Percentiles rank a stretch among this genome's conserved stretches.
Conservation (phyloP, 148 eudicot species). For the Vaccinium darrowii region DNA sequence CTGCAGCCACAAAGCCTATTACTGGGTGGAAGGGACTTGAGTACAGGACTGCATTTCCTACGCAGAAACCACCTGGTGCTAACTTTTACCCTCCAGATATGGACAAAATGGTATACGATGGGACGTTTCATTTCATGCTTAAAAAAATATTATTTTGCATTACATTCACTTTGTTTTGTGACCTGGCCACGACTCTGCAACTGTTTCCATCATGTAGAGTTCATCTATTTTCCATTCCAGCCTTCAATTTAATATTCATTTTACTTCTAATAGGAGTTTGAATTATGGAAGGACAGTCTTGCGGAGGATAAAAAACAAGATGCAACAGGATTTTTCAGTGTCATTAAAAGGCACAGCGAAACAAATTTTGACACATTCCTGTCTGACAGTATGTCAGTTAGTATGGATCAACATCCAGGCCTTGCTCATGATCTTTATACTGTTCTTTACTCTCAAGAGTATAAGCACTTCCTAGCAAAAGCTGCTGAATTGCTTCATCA, state of each 20-base stretch:
- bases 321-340: constrained; percentile 82
- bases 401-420: constrained; percentile 19
- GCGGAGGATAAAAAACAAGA: constrained; percentile 64
- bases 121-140: constrained; percentile 8
- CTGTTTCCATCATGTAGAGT: not conserved
- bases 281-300: constrained; percentile 76
- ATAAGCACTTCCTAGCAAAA: constrained; percentile 47
- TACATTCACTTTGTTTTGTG: not conserved
- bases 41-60: constrained; percentile 80
- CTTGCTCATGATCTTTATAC: constrained; percentile 55
- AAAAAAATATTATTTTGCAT: not conserved
- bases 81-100: constrained; percentile 92
- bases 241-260: not conserved
- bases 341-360: constrained; percentile 67
- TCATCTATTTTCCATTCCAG: not conserved
- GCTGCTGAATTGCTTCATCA: constrained; percentile 73
- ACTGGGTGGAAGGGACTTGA: constrained; percentile 87
- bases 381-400: constrained; percentile 13
- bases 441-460: constrained; percentile 76
- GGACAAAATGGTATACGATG: constrained; percentile 70
- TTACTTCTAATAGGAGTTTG: constrained; percentile 62
- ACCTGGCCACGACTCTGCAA: not conserved
- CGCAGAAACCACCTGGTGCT: constrained; percentile 73
- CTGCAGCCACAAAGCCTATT: constrained; percentile 62
- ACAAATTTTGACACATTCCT: constrained; percentile 28